Base-by-base conservation (phyloP, 1,139 yeast genomes). In the Diutina scorzettiae region DNA sequence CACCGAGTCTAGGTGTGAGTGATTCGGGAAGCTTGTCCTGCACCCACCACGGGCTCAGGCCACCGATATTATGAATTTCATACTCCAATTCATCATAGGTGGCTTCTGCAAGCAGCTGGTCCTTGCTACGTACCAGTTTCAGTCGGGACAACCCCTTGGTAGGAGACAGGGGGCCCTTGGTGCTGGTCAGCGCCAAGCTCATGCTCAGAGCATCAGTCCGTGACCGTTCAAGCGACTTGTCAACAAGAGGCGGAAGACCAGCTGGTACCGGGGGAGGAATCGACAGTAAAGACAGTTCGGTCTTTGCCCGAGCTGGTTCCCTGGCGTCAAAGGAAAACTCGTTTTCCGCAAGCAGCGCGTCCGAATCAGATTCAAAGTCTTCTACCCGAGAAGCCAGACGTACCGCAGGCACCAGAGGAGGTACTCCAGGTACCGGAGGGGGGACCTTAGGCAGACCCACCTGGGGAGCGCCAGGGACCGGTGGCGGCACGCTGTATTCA, bases 21-120 rank as follows among this genome's bases (percentile, higher is more conserved):
- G 66, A 60, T 0, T 76, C 71, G 1, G 96, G 96, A 9, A 80
- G 64, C 4, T 71, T 72, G 28, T 71, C 67, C 8, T 63, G 63
- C 9, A 75, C 52, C 89, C 89, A 83, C 94, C 94, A 84, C 29
- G 60, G 62, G 8, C 70, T 52, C 3, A 58, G 52, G 4, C 61
- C 63, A 20, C 58, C 56, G 17, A 70, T 53, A 40, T 58, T 58
- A 19, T 54, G 58, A 30, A 66, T 49, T 47, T 66, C 73, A 33
- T 45, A 51, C 41, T 63, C 63, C 34, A 67, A 47, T 3, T 53
- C 57, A 8, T 49, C 54, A 23, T 59, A 45, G 7, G 56, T 50
- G 2, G 46, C 27, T 7, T 60, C 69, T 0, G 71, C 71, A 23
- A 34, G 39, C 39, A 34, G 39, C 24, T 34, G 39, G 28, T 34